Evolutionary conservation across 805 yeast species (phyloP), one percentile per base, ranked within the genome.

Genomic region (Babjeviella inositovora): DNA sequence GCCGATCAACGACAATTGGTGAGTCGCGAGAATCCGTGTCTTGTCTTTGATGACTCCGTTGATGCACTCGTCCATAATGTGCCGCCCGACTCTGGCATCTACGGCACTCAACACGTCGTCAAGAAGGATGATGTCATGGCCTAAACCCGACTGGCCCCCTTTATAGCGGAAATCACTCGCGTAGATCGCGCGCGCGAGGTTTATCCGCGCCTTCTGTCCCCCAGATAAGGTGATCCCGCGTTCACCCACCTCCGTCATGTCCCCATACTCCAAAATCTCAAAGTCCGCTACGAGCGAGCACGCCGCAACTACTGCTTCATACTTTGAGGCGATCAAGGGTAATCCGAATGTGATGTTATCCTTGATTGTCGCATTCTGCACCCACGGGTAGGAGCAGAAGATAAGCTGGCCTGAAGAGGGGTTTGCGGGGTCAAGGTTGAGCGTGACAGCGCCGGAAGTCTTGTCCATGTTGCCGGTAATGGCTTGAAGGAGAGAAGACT

Each of bases 51-150:
- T 30, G 18, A 46, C 25, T 1, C 47, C 50, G 25, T 38, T 21
- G 13, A 50, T 23, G 30, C 57, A 52, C 11, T 38, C 30, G 28
- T 38, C 37, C 37, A 50, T 40, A 25, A 47, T 23, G 15, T 72
- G 82, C 27, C 64, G 65, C n/a, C 90, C 92, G 20, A 79, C 92
- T 37, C 79, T 70, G 15, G 87, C 82, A 45, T 80, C 93, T 6
- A 80, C 92, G 5, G 93, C 92, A 49, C 80, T 68, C 27, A 80
- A 55, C 9, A 79, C 82, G 41, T 80, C 93, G 40, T 80, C 93
- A 24, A 80, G 46, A 23, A 80, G 45, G 19, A 73, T 58, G 13
- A 77, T 70, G 37, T 75, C 82, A 11, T 62, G 61, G 14, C 69
- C 57, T n/a, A n/a, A n/a, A n/a, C n/a, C n/a, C n/a, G n/a, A n/a